A percentile compares a stretch with the other conserved stretches of the same genome.
phyloP scores from a whole-genome alignment of 1,139 yeast genomes.

The Pichia sp. region DNA sequence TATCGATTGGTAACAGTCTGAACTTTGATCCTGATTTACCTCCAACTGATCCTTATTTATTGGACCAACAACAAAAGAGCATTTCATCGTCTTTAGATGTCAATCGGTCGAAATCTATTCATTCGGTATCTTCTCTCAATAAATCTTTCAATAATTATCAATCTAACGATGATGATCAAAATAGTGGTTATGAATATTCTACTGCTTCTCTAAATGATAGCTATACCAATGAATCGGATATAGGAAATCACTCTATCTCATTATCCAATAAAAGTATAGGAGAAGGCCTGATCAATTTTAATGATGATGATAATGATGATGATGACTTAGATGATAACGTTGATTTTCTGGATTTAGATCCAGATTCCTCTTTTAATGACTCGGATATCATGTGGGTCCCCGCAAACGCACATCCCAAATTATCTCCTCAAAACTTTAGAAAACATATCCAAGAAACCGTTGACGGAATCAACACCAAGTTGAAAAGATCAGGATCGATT shows the following conservation, averaged over 20 bases:
- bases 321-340: slow-evolving; percentile 13
- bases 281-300: background rate
- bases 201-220: background rate
- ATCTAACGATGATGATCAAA: background rate
- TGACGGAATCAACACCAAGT: slow-evolving; percentile 56
- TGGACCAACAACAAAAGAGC: background rate
- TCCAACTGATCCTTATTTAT: slow-evolving; percentile 18
- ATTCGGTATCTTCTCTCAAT: slow-evolving; percentile 3
- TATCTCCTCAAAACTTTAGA: slow-evolving; percentile 86
- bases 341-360: slow-evolving; percentile 19
- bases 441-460: slow-evolving; percentile 75
- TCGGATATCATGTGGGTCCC: slow-evolving; percentile 79
- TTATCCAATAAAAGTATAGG: background rate
- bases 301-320: slow-evolving; percentile 3
- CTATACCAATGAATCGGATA: background rate
- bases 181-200: background rate
- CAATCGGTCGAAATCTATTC: slow-evolving; percentile 9
- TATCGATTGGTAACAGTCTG: slow-evolving; percentile 47
- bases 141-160: background rate
- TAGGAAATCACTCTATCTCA: background rate
- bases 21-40: slow-evolving; percentile 52
- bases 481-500: slow-evolving; percentile 26
- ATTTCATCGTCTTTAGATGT: slow-evolving; percentile 3
- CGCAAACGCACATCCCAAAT: slow-evolving; percentile 86
- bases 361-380: slow-evolving; percentile 24